Evolutionary conservation across 768 basidiomycete species (phyloP).

Genomic region (Omphalotus guepiniiformis): DNA sequence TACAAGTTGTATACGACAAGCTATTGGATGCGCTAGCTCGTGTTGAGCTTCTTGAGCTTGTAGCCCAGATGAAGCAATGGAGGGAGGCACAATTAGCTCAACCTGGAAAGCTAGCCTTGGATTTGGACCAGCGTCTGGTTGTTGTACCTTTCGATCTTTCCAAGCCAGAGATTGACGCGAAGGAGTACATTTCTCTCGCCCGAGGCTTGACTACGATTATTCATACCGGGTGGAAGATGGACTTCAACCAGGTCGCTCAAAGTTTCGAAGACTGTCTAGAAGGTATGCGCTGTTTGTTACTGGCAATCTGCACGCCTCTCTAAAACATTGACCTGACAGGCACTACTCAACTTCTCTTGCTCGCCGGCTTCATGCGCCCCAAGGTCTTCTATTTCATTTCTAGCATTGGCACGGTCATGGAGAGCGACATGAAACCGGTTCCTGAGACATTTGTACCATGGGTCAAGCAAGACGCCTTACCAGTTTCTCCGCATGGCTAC

Average conservation of each 20-base stretch:
- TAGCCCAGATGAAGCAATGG: not conserved
- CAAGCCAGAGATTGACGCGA: conserved; percentile 6
- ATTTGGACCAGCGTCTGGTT: conserved; percentile 11
- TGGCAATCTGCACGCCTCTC: not conserved
- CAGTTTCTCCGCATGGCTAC: conserved; percentile 11
- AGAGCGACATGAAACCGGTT: conserved; percentile 8
- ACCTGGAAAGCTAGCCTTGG: not conserved
- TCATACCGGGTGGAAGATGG: conserved; percentile 15
- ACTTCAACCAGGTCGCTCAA: conserved; percentile 13
- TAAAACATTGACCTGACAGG: no score
- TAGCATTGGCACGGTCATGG: conserved; percentile 10
- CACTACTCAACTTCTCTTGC: conserved; percentile 10
- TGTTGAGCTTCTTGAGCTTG: conserved; percentile 1
- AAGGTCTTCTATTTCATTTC: conserved; percentile 14
- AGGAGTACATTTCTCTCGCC: conserved; percentile 9
- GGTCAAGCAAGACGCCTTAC: conserved; percentile 1
- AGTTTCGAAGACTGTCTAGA: conserved; percentile 11
- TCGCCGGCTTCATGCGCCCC: conserved; percentile 12
- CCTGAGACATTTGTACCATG: conserved; percentile 7
- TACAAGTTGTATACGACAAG: conserved; percentile 8
- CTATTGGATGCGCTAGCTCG: conserved; percentile 5
- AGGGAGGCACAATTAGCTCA: conserved; percentile 2
- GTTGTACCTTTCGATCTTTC: conserved; percentile 12
- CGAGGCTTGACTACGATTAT: conserved; percentile 11
- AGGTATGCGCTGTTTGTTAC: conserved; percentile 5